These are phyloP conservation scores for Corinectria fuckeliana DNA, from an alignment of 2,329 filamentous ascomycete species.

Conservation along the genomic window DNA sequence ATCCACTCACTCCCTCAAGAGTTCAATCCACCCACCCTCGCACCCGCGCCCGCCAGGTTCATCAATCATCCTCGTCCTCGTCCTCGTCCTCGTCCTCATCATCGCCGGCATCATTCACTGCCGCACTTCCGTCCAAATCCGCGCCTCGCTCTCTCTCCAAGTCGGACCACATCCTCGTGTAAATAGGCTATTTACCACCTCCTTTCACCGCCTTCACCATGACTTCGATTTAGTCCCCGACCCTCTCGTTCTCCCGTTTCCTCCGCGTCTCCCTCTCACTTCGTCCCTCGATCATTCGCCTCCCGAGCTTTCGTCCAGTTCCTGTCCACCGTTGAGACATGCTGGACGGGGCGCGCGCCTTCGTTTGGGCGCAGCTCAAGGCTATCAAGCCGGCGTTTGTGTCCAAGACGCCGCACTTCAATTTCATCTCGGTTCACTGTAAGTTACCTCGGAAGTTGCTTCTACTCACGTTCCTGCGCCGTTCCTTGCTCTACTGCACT, in stretches of 20 bases:
- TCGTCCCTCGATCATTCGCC: neutral
- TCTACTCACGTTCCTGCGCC: neutral
- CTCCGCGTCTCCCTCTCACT: neutral
- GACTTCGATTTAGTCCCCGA: slow-evolving; percentile 7
- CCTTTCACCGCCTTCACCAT: slow-evolving; percentile 7
- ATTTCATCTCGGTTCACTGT: slow-evolving; percentile 85
- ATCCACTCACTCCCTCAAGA: neutral
- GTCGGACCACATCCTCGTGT: slow-evolving; percentile 6
- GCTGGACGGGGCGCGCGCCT: slow-evolving; percentile 44
- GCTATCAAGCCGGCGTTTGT: slow-evolving; percentile 63
- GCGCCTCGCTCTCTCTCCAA: neutral
- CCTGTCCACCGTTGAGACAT: slow-evolving; percentile 33
- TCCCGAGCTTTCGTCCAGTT: slow-evolving; percentile 11
- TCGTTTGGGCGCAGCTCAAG: slow-evolving; percentile 52
- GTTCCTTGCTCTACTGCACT: slow-evolving; percentile 3
- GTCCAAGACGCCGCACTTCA: slow-evolving; percentile 71
- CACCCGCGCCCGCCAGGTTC: neutral
- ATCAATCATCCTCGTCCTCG: slow-evolving; percentile 6
- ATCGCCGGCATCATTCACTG: slow-evolving; percentile 2
- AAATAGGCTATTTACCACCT: neutral
- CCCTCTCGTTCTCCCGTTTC: neutral
- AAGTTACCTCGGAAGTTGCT: slow-evolving; percentile 42
- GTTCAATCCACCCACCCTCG: neutral
- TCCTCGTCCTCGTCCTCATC: slow-evolving; percentile 7
- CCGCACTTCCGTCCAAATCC: neutral